Evolutionary conservation across 2,329 filamentous ascomycete species (phyloP), one percentile per base, ranked within the genome.

Genomic region (Nemania diffusa): DNA sequence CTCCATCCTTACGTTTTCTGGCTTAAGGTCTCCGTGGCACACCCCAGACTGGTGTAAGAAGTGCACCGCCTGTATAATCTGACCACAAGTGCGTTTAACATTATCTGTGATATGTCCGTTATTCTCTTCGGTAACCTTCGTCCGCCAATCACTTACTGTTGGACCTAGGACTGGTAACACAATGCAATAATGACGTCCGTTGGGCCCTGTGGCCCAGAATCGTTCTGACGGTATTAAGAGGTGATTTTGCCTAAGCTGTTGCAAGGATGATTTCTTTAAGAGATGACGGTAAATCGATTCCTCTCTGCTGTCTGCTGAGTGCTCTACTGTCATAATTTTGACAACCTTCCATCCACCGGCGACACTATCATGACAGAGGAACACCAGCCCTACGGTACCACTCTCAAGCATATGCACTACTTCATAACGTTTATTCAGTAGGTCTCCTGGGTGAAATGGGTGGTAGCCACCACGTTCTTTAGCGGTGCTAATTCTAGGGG

Each of bases 401-500:
- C 22, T 62, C 4, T 71, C 72, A 6, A 73, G 69, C 48, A 72
- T 73, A 24, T 73, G 71, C 2, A 64, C 22, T 3, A 73, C 69
- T 20, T 68, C 37, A 20, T 62, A 73, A 0, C 68, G 52, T 0
- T 26, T 42, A 17, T 70, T 50, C 3, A 73, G 52, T 0, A 62
- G 24, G 32, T 70, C 71, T 4, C 58, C 64, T 22, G 72, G 42
- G 3, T 70, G 63, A 0, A 72, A 63, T 0, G 71, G 70, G 51
- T 73, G 65, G 48, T 61, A n/a, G 1, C 71, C 70, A 1, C 70
- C 70, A n/a, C n/a, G n/a, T n/a, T n/a, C n/a, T n/a, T n/a, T n/a
- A n/a, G n/a, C n/a, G n/a, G n/a, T n/a, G n/a, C n/a, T n/a, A n/a
- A n/a, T n/a, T n/a, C n/a, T n/a, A n/a, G n/a, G n/a, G n/a, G n/a